These are phyloP conservation scores for Podospora anserina DNA, from an alignment of 495 filamentous ascomycete species.

Conservation along the genomic window DNA sequence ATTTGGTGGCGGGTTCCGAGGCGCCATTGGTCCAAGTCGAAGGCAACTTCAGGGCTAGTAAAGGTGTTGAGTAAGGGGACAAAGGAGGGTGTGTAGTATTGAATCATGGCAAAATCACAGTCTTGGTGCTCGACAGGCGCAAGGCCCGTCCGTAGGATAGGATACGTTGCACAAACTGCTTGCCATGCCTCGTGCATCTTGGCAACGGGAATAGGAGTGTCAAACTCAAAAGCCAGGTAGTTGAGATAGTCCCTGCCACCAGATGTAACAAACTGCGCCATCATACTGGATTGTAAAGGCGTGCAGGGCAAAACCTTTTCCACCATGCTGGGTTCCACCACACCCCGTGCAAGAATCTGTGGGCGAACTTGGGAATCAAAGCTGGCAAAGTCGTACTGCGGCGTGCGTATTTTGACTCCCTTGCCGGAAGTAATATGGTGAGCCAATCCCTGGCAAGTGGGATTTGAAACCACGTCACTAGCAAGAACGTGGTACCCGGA, in stretches of 20 bases:
- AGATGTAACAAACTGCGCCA: constrained; percentile 57
- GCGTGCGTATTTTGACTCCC: not conserved
- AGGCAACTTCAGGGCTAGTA: constrained; percentile 6
- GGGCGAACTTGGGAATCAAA: constrained; percentile 34
- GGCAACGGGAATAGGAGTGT: constrained; percentile 10
- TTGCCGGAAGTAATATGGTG: constrained; percentile 7
- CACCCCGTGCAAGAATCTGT: constrained; percentile 21
- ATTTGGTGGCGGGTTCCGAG: constrained; percentile 14
- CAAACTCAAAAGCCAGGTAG: constrained; percentile 48
- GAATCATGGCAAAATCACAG: constrained; percentile 65
- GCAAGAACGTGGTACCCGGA: constrained; percentile 54
- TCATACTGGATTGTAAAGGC: constrained; percentile 59
- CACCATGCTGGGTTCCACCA: constrained; percentile 18
- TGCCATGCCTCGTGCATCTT: constrained; percentile 56
- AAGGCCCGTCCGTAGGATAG: constrained; percentile 74
- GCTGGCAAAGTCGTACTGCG: constrained; percentile 42
- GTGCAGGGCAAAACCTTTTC: constrained; percentile 61
- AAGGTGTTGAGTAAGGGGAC: not conserved
- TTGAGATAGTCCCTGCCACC: constrained; percentile 61
- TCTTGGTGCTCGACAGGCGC: constrained; percentile 55
- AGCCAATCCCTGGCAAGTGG: constrained; percentile 43
- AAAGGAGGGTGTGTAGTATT: constrained; percentile 34
- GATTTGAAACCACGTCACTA: constrained; percentile 65
- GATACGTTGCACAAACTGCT: constrained; percentile 47
- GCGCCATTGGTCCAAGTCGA: constrained; percentile 36